A percentile compares a stretch with the other conserved stretches of the same genome.
Conservation (phyloP, 176 grass and related monocot genomes). For the Oryza rufipogon region DNA sequence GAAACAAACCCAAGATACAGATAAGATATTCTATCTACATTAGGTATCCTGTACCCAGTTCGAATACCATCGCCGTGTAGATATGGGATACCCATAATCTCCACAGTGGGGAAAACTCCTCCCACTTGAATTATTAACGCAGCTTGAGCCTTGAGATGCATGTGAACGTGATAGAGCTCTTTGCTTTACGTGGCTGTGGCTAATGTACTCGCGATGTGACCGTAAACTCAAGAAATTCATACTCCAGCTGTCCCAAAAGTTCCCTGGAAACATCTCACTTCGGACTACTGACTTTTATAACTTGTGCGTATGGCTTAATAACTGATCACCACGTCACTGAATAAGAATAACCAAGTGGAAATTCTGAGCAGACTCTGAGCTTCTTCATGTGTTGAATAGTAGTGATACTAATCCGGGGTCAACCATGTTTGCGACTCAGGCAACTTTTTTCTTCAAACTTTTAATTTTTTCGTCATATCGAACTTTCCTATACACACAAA, state of each 20-base stretch:
- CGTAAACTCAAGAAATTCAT: not conserved
- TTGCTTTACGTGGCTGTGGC: not conserved
- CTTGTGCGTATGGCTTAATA: too few species aligned
- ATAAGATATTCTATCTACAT: too few species aligned
- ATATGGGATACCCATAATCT: too few species aligned
- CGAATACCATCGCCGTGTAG: too few species aligned
- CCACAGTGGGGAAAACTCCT: conserved; percentile 17
- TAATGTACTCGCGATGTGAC: not conserved
- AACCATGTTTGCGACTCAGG: not conserved
- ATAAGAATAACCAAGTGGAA: too few species aligned
- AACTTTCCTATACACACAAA: too few species aligned
- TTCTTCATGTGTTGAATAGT: not conserved
- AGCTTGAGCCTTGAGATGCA: not conserved
- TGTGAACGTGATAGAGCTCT: not conserved
- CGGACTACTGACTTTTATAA: not conserved
- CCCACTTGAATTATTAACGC: not conserved
- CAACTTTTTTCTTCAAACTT: too few species aligned
- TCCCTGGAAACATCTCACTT: not conserved
- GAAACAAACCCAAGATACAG: too few species aligned
- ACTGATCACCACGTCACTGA: too few species aligned
- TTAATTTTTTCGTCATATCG: too few species aligned
- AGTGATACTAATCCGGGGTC: not conserved
- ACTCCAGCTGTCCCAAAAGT: not conserved
- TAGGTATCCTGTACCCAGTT: too few species aligned
- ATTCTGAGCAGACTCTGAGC: too few species aligned